Conservation (phyloP, 305 asterid species). For the Salvia sclarea region DNA sequence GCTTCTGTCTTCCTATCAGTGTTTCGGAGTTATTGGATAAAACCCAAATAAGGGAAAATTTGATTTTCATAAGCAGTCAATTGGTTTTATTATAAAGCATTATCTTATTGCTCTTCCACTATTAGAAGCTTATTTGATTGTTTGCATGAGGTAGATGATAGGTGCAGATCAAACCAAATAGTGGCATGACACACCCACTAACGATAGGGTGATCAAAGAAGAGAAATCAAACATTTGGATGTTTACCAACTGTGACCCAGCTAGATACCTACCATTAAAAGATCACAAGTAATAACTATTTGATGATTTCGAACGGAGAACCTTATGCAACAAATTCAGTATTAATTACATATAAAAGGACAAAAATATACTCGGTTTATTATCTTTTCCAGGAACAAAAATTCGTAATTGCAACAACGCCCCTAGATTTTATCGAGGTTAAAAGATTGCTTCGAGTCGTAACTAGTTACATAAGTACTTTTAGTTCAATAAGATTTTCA, state of each 20-base stretch:
- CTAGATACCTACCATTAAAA: not conserved
- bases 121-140: not conserved
- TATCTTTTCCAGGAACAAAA: not conserved
- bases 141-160: constrained; percentile 5
- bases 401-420: not conserved
- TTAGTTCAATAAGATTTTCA: not conserved
- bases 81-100: not conserved
- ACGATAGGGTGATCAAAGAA: not conserved
- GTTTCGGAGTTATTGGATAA: not conserved
- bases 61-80: too few relatives aligned
- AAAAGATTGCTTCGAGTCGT: not conserved
- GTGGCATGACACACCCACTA: not conserved
- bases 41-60: not conserved
- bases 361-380: not conserved
- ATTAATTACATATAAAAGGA: not conserved
- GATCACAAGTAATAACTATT: not conserved
- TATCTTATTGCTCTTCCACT: not conserved
- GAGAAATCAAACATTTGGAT: not conserved
- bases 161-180: not conserved
- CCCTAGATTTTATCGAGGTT: not conserved
- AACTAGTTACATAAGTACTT: not conserved
- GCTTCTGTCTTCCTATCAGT: not conserved
- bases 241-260: not conserved
- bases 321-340: not conserved
- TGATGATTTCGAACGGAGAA: not conserved